Conservation (phyloP, 768 basidiomycete species). For the Tylopilus intermedius region DNA sequence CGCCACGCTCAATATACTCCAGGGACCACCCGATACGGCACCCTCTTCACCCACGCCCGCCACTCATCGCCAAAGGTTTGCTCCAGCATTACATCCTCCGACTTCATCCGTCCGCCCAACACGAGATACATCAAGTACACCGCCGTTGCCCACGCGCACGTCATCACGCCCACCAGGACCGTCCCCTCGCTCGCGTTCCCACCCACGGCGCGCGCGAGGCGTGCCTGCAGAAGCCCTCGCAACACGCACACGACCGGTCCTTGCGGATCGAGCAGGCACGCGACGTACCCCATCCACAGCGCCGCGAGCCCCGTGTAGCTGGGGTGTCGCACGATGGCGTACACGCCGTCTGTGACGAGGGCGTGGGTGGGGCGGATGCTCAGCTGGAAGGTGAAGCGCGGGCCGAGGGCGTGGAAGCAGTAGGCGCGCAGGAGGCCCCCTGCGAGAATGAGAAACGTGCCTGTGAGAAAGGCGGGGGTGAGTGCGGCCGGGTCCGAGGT, state of each 20-base stretch:
- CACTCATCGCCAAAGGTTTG: too few relatives aligned
- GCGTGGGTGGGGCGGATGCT: conserved; percentile 15
- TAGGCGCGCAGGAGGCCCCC: conserved; percentile 9
- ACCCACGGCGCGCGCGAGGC: too few relatives aligned
- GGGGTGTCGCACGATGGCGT: conserved; percentile 30
- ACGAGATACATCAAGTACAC: too few relatives aligned
- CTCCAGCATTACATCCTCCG: too few relatives aligned
- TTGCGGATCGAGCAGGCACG: conserved; percentile 7
- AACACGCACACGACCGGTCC: neutral
- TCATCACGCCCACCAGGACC: neutral
- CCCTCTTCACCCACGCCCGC: too few relatives aligned
- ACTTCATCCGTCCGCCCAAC: too few relatives aligned
- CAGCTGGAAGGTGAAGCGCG: conserved; percentile 26
- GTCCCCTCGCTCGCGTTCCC: too few relatives aligned
- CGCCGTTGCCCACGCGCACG: neutral
- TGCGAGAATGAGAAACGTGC: neutral
- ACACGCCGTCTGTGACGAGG: conserved; percentile 26
- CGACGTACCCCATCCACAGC: neutral
- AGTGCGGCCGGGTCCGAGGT: neutral
- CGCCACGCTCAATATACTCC: too few relatives aligned
- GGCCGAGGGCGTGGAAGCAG: conserved; percentile 21
- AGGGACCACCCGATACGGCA: too few relatives aligned
- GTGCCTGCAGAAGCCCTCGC: too few relatives aligned
- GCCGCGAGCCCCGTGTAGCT: conserved; percentile 15
- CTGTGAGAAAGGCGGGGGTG: conserved; percentile 6